Conservation (phyloP, 176 grass and related monocot genomes). For the Aegilops umbellulata region DNA sequence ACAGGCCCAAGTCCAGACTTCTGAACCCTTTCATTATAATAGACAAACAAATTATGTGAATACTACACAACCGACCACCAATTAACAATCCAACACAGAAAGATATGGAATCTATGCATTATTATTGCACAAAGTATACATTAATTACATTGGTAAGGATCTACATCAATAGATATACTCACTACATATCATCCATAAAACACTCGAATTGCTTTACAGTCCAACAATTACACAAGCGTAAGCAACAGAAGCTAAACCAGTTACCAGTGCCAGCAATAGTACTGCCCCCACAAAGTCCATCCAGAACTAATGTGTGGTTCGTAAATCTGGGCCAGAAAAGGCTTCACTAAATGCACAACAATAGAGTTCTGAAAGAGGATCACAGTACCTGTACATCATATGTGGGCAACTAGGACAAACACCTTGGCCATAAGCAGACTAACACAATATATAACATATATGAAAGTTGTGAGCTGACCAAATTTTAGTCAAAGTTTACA, state of each 20-base stretch:
- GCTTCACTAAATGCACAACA: not conserved
- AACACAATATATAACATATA: not conserved
- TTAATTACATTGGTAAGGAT: not conserved
- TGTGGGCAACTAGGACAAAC: not conserved
- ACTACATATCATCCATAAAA: not conserved
- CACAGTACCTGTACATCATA: not conserved
- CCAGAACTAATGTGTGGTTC: not conserved
- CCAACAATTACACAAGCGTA: not conserved
- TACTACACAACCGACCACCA: not conserved
- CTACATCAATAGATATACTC: slow-evolving; percentile 5
- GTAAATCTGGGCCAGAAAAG: not conserved
- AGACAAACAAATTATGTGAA: not conserved
- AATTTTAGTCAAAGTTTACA: not conserved
- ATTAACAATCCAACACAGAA: slow-evolving; percentile 7
- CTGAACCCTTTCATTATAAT: not conserved
- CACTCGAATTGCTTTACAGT: not conserved
- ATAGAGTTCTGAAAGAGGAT: not conserved
- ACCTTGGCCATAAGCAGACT: not conserved
- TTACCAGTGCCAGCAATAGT: not conserved
- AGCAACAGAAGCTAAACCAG: not conserved
- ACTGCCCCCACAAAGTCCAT: not conserved
- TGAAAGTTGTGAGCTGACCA: not conserved
- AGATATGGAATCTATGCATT: not conserved
- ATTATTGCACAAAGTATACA: not conserved
- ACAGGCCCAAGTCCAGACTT: not conserved